Conservation (phyloP, 2,329 filamentous ascomycete species). For the Leptographium galeiforme region DNA sequence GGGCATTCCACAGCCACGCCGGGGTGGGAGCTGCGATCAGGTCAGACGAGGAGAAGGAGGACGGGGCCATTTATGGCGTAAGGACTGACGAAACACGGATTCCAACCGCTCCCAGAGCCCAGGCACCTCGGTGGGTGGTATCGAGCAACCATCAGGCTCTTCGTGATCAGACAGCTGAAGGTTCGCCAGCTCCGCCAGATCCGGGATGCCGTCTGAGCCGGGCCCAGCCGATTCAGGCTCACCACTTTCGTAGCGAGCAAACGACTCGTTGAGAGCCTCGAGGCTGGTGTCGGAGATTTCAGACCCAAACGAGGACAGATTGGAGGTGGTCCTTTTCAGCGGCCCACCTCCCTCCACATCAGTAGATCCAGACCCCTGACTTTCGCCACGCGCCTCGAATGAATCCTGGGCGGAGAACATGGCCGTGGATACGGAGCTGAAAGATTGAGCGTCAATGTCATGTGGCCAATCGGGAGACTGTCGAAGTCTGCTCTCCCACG, state of each 20-base stretch:
- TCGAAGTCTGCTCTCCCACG: neutral
- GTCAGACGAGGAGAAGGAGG: neutral
- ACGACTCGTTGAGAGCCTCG: constrained; percentile 3
- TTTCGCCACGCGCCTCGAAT: neutral
- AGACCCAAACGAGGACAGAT: constrained; percentile 2
- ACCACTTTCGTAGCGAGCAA: neutral
- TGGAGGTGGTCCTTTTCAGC: neutral
- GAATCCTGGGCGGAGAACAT: constrained; percentile 8
- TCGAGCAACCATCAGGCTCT: no score
- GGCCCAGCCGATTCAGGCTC: neutral
- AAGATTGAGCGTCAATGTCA: neutral
- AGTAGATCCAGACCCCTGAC: neutral
- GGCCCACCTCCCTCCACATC: neutral
- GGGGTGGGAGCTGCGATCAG: constrained; percentile 24
- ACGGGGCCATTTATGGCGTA: neutral
- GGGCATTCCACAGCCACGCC: constrained; percentile 25
- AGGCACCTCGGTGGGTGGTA: neutral
- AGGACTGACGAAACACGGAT: constrained; percentile 26
- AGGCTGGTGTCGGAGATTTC: constrained; percentile 1
- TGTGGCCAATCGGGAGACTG: neutral
- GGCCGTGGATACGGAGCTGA: neutral
- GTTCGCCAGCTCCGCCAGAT: neutral
- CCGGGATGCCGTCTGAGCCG: neutral
- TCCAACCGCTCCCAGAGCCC: constrained; percentile 17
- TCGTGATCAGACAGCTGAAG: constrained; percentile 2